These are phyloP conservation scores for Daedaleopsis sinensis DNA, from an alignment of 768 basidiomycete species.

Conservation along the genomic window DNA sequence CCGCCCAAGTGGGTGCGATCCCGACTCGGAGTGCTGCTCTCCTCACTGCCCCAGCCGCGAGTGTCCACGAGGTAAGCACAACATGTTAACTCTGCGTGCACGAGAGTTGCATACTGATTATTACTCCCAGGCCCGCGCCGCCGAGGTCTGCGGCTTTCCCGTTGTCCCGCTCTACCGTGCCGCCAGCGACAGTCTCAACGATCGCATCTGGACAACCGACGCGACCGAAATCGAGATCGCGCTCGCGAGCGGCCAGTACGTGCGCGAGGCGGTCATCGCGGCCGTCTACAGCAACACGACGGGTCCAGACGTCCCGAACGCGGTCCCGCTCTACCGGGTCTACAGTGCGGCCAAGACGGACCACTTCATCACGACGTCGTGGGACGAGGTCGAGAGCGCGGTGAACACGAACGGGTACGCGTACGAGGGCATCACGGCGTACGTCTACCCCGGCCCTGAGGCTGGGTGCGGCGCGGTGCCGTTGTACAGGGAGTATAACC, in stretches of 20 bases:
- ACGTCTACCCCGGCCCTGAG: not conserved
- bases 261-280: not conserved
- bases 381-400: not conserved
- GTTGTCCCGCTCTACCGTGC: not conserved
- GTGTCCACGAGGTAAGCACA: too few relatives aligned
- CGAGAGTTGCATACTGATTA: too few relatives aligned
- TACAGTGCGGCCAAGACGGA: not conserved
- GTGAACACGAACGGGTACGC: not conserved
- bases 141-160: not conserved
- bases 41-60: too few relatives aligned
- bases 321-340: constrained; percentile 1
- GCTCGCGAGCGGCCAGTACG: not conserved
- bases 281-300: not conserved
- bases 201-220: constrained; percentile 4
- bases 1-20: too few relatives aligned
- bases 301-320: not conserved
- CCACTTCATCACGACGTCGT: constrained; percentile 1
- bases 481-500: constrained; percentile 1
- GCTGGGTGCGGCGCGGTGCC: constrained; percentile 1
- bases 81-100: too few relatives aligned
- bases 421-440: not conserved
- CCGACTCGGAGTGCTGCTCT: too few relatives aligned
- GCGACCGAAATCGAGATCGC: not conserved
- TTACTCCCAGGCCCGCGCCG: not conserved
- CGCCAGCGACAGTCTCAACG: constrained; percentile 1